These are phyloP conservation scores for Colletotrichum camelliae DNA, from an alignment of 2,329 filamentous ascomycete genomes.

Conservation along the genomic window DNA sequence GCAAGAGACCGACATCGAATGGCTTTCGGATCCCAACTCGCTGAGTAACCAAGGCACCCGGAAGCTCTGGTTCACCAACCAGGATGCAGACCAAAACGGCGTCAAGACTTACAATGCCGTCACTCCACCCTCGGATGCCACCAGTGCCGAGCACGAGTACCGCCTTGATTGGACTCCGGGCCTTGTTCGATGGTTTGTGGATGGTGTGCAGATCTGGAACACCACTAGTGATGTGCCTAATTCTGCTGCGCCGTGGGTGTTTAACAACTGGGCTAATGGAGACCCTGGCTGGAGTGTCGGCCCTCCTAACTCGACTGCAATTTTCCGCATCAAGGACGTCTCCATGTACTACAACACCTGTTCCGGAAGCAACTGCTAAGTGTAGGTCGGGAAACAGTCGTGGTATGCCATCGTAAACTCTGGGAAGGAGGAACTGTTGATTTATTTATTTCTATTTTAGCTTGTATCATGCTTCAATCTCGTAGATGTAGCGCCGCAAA, in stretches of 20 bases:
- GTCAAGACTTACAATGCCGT: conserved; percentile 20
- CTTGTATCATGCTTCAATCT: background rate
- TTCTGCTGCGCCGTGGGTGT: conserved; percentile 30
- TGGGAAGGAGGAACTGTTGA: background rate
- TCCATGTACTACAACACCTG: conserved; percentile 34
- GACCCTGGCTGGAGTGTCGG: conserved; percentile 33
- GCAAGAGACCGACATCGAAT: conserved; percentile 37
- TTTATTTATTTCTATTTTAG: background rate
- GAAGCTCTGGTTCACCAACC: conserved; percentile 35
- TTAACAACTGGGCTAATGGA: conserved; percentile 38
- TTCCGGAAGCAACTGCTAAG: background rate
- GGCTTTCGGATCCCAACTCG: conserved; percentile 33
- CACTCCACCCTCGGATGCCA: conserved; percentile 26
- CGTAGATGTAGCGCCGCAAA: background rate
- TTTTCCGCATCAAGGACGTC: conserved; percentile 28
- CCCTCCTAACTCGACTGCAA: conserved; percentile 29
- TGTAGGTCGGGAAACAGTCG: rapidly evolving
- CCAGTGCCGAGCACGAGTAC: conserved; percentile 34
- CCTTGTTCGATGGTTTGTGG: conserved; percentile 29
- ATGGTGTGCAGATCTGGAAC: conserved; percentile 29
- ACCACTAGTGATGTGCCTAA: conserved; percentile 31
- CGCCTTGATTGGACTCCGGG: conserved; percentile 34
- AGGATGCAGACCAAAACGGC: conserved; percentile 28
- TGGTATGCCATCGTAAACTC: background rate
- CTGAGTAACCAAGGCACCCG: conserved; percentile 29